These are phyloP conservation scores for Tricholoma bakamatsutake DNA, from an alignment of 768 basidiomycete species.

Conservation along the genomic window DNA sequence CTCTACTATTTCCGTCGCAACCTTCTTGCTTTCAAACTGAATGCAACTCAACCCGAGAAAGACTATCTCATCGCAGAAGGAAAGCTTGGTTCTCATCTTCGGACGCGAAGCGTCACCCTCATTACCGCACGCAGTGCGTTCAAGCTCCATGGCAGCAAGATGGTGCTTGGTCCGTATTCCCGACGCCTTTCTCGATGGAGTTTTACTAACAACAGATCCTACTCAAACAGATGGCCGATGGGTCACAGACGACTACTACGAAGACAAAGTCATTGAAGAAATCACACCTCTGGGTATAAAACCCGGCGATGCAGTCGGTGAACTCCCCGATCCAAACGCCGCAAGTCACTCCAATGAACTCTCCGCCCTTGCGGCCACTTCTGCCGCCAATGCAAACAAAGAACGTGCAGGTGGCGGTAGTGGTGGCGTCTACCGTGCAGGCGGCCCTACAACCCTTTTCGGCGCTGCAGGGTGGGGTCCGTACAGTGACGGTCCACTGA, in stretches of 20 bases:
- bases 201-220: not conserved
- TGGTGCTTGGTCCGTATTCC: slow-evolving; percentile 65
- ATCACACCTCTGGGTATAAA: slow-evolving; percentile 78
- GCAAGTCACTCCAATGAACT: slow-evolving; percentile 42
- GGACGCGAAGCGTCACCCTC: slow-evolving; percentile 89
- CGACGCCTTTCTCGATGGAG: not conserved
- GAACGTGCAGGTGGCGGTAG: slow-evolving; percentile 47
- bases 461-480: slow-evolving; percentile 81
- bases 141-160: slow-evolving; percentile 91
- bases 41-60: slow-evolving; percentile 86
- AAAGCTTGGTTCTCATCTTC: slow-evolving; percentile 82
- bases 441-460: slow-evolving; percentile 91
- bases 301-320: slow-evolving; percentile 77
- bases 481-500: slow-evolving; percentile 82
- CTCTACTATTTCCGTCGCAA: slow-evolving; percentile 97
- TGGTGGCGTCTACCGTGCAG: slow-evolving; percentile 80
- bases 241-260: slow-evolving; percentile 95
- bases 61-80: slow-evolving; percentile 86
- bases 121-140: slow-evolving; percentile 89
- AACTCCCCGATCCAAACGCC: slow-evolving; percentile 71
- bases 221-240: slow-evolving; percentile 72
- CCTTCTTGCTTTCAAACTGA: slow-evolving; percentile 83
- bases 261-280: slow-evolving; percentile 73
- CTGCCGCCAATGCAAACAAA: slow-evolving; percentile 28
- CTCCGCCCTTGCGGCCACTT: slow-evolving; percentile 31